A percentile compares a stretch with the other conserved stretches of the same genome.
These are phyloP conservation scores for Lachancea fermentati DNA, from an alignment of 805 yeast genomes.

Conservation along the genomic window DNA sequence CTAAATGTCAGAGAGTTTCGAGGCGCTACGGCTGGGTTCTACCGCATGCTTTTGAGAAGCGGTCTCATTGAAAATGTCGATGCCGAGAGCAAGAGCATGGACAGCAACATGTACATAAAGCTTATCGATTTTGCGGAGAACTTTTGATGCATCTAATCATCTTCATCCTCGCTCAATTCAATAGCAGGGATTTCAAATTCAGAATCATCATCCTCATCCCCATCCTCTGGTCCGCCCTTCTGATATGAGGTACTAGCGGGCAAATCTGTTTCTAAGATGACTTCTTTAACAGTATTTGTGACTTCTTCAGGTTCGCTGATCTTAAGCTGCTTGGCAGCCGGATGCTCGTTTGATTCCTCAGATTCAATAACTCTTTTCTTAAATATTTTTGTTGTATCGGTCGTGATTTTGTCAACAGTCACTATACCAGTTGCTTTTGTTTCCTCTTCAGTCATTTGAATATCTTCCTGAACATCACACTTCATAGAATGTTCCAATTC, in stretches of 20 bases:
- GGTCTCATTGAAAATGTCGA: constrained; percentile 8
- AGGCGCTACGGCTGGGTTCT: constrained; percentile 7
- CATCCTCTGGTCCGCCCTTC: constrained; percentile 13
- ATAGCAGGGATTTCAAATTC: constrained; percentile 32
- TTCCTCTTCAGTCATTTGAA: too few relatives aligned
- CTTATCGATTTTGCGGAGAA: constrained; percentile 15
- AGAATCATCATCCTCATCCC: constrained; percentile 23
- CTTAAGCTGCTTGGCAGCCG: not conserved
- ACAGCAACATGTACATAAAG: constrained; percentile 7
- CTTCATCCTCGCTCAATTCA: constrained; percentile 20
- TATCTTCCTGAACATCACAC: too few relatives aligned
- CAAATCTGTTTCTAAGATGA: not conserved
- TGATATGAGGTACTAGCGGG: not conserved
- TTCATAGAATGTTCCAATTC: too few relatives aligned
- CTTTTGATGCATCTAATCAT: constrained; percentile 3
- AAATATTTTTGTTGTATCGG: constrained; percentile 3
- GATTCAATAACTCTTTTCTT: constrained; percentile 11
- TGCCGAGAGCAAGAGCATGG: not conserved
- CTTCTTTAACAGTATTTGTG: too few relatives aligned
- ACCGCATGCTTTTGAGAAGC: constrained; percentile 17
- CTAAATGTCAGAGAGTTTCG: constrained; percentile 16
- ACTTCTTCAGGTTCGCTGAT: too few relatives aligned
- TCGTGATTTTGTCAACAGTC: not conserved
- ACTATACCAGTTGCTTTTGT: too few relatives aligned
- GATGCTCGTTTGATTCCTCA: not conserved